Conservation (phyloP, 345 rosid species). For the Luvunga scandens region DNA sequence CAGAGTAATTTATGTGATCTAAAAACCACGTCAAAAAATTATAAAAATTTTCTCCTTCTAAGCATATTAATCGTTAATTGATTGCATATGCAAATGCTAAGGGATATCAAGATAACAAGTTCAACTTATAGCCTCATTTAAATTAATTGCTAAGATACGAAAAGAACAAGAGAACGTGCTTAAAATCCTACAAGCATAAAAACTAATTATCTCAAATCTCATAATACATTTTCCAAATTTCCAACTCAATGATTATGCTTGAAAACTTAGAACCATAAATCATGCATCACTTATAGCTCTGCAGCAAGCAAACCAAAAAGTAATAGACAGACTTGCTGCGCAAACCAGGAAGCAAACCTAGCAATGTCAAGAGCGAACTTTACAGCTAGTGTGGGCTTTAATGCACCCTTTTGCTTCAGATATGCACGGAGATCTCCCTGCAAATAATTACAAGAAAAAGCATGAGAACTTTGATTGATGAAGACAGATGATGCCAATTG, state of each 20-base stretch:
- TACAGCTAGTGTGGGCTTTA: conserved; percentile 61
- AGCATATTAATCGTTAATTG: not conserved
- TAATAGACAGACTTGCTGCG: not conserved
- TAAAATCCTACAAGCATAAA: not conserved
- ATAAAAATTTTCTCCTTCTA: not conserved
- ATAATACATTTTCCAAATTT: not conserved
- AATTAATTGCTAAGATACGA: not conserved
- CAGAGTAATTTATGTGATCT: not conserved
- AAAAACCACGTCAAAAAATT: not conserved
- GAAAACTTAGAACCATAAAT: not conserved
- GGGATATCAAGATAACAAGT: not conserved
- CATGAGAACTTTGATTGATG: not conserved
- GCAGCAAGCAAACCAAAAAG: not conserved
- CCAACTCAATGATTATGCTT: not conserved
- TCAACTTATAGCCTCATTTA: not conserved
- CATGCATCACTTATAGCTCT: conserved; percentile 2
- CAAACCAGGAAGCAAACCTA: conserved; percentile 39
- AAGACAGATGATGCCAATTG: not conserved
- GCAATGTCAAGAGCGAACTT: conserved; percentile 86
- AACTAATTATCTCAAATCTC: not conserved
- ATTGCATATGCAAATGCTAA: not conserved
- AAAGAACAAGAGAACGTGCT: not conserved
- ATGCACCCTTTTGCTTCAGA: conserved; percentile 57
- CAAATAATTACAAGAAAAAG: not conserved
- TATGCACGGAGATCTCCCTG: conserved; percentile 82